A percentile compares a stretch with the other conserved stretches of the same genome.
phyloP scores from a whole-genome alignment of 1,284 basidiomycete genomes.

The Inonotus obliquus region DNA sequence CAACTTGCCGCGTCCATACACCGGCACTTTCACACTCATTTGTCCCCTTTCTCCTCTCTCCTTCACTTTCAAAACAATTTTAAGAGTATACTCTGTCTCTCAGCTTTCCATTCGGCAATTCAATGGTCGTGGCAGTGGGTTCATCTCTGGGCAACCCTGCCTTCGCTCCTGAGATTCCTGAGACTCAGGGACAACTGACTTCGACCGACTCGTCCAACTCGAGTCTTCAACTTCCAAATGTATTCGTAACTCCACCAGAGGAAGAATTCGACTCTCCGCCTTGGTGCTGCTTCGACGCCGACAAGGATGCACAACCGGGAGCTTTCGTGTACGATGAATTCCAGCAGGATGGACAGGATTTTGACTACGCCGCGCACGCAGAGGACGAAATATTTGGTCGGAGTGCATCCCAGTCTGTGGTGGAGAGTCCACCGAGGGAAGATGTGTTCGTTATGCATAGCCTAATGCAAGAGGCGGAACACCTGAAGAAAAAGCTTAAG shows the following conservation, averaged over 20 bases:
- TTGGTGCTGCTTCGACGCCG: constrained; percentile 64
- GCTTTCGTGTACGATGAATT: constrained; percentile 13
- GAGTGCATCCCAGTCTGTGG: background rate
- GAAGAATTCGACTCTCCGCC: constrained; percentile 58
- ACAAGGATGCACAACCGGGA: constrained; percentile 26
- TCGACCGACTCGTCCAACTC: background rate
- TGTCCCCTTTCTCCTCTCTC: background rate
- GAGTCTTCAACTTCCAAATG: constrained; percentile 37
- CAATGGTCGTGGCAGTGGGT: background rate
- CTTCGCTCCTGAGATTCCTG: background rate
- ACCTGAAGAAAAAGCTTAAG: constrained; percentile 8
- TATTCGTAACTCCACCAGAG: constrained; percentile 66
- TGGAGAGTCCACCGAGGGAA: background rate
- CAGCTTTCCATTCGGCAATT: background rate
- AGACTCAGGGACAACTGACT: background rate
- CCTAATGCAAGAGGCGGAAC: constrained; percentile 15
- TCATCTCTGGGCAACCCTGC: background rate
- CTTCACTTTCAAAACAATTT: background rate
- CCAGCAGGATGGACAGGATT: constrained; percentile 6
- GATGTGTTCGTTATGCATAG: constrained; percentile 14
- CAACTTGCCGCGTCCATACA: constrained; percentile 5
- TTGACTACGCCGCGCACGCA: constrained; percentile 15
- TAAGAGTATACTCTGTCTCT: background rate
- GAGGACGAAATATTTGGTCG: constrained; percentile 9
- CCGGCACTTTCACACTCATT: constrained; percentile 8